These are phyloP conservation scores for Boletus mariae DNA, from an alignment of 1,284 basidiomycete species.

Conservation along the genomic window DNA sequence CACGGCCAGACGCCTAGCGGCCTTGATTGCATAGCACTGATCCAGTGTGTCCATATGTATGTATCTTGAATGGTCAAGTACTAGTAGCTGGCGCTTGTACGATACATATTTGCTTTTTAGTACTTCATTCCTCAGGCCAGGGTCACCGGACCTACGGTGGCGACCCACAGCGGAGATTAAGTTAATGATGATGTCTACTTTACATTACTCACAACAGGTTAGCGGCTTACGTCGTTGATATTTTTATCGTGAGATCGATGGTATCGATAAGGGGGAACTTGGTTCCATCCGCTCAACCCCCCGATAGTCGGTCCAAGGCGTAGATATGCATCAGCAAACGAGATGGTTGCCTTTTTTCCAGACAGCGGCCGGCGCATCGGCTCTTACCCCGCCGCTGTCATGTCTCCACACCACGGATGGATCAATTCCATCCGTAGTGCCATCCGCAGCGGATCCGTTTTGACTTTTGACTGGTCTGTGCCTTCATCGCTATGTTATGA, in stretches of 20 bases:
- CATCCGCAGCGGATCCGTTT: neutral
- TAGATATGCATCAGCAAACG: neutral
- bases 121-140: neutral
- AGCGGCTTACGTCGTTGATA: neutral
- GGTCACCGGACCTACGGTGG: neutral
- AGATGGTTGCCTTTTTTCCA: neutral
- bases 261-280: neutral
- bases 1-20: constrained; percentile 23
- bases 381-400: neutral
- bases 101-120: neutral
- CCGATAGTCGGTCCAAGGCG: neutral
- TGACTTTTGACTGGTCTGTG: neutral
- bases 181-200: neutral
- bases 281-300: neutral
- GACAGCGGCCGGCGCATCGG: neutral
- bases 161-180: neutral
- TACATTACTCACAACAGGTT: neutral
- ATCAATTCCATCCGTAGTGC: no score
- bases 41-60: neutral
- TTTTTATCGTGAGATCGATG: neutral
- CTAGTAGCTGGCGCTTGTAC: neutral
- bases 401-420: neutral
- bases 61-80: neutral
- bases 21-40: constrained; percentile 5
- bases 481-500: neutral